Base-by-base conservation (phyloP, 129 eudicot genomes). In the Deinandra increscens region DNA sequence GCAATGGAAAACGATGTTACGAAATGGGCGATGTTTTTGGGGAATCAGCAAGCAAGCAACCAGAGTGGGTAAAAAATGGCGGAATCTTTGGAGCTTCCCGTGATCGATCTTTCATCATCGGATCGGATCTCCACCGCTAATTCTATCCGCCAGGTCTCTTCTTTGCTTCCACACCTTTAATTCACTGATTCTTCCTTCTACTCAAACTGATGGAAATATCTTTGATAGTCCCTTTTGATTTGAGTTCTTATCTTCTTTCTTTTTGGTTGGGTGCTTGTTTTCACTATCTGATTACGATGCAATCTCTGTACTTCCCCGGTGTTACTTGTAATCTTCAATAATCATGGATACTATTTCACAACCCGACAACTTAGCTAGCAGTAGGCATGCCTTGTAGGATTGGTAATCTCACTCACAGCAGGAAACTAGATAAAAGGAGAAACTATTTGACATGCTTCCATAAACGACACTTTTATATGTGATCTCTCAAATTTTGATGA, bases 111-210 rank as follows among this genome's bases (percentile, higher is more conserved):
- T 17, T 46, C 65, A 7, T 83, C 91, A 14, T 8, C 80, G 11
- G 91, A 88, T 59, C 82, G 75, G 15, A 39, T 64, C 64, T 80
- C 88, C 68, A 72, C 91, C 17, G 91, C 86, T 60, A 43, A 45
- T 13, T 78, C 85, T 13, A 67, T 88, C 43, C 84, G 86, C 11
- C 83, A 88, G 95, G 95, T 87, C 15, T 6, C n/a, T 13, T 12
- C 29, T 9, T 26, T 45, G n/a, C n/a, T n/a, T n/a, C n/a, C n/a
- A n/a, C 14, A 14, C 14, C 20, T 59, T 13, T 18, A 31, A 60
- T n/a, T 60, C 1, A 60, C 33, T 13, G n/a, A 7, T 7, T 14
- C 49, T 18, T 38, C 17, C 49, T 18, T 38, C 17, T 0, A 15
- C 11, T 26, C 31, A 26, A 26, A 26, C 3, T 26, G 3, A 26